A percentile compares a stretch with the other conserved stretches of the same genome.
Evolutionary conservation across 2,329 filamentous ascomycete species (phyloP).

Genomic region (Ophiostoma ips): DNA sequence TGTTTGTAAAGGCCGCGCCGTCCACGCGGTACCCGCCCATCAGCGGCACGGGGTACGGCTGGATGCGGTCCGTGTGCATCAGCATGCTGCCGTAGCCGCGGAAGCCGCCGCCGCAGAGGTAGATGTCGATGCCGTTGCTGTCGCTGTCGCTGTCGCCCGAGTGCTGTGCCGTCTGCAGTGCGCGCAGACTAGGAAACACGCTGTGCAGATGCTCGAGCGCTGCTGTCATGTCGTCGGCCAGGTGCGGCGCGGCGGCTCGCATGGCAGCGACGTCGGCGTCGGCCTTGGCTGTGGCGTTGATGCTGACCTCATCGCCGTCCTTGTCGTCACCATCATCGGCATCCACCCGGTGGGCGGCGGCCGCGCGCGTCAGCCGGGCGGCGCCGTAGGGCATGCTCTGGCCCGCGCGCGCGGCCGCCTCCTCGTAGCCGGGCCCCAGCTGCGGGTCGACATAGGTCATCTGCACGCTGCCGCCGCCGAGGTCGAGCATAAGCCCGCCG

Average conservation of each 20-base stretch:
- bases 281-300: conserved; percentile 17
- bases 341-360: background rate
- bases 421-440: conserved; percentile 28
- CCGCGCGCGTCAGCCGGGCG: conserved; percentile 37
- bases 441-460: conserved; percentile 48
- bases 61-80: conserved; percentile 60
- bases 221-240: conserved; percentile 41
- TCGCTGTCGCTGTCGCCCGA: conserved; percentile 22
- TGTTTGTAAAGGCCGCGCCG: conserved; percentile 44
- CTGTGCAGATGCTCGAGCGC: conserved; percentile 43
- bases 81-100: conserved; percentile 82
- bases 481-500: conserved; percentile 65
- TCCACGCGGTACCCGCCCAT: conserved; percentile 65
- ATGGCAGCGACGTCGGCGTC: conserved; percentile 15
- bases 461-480: conserved; percentile 60
- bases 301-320: background rate
- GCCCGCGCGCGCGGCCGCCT: conserved; percentile 38
- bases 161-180: conserved; percentile 17
- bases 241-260: conserved; percentile 34
- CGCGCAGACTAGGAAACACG: conserved; percentile 34
- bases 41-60: conserved; percentile 70
- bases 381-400: conserved; percentile 49
- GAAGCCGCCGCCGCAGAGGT: conserved; percentile 82
- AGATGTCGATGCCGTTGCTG: conserved; percentile 61
- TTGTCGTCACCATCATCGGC: background rate